phyloP scores from a whole-genome alignment of 2,329 filamentous ascomycete species.

The Neofusicoccum ribis region DNA sequence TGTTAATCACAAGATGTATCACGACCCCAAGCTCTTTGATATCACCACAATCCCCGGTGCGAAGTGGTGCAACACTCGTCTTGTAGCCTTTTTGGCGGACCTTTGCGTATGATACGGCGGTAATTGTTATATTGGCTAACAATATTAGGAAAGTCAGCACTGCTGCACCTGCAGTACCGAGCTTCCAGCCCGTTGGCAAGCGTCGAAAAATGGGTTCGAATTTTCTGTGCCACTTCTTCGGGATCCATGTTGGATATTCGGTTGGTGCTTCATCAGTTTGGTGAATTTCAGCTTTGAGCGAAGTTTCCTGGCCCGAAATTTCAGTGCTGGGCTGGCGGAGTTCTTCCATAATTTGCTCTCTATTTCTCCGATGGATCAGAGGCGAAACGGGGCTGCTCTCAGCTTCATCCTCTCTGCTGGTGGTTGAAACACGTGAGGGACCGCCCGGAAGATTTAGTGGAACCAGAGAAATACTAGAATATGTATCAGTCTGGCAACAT shows the following conservation, averaged over 20 bases:
- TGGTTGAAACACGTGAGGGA: too few relatives aligned
- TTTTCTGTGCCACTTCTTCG: neutral
- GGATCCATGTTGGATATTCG: neutral
- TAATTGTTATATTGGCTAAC: neutral
- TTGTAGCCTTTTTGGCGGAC: neutral
- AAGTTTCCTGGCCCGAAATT: too few relatives aligned
- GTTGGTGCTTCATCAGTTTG: too few relatives aligned
- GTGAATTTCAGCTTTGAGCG: too few relatives aligned
- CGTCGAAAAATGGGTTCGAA: neutral
- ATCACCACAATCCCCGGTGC: neutral
- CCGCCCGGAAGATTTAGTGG: too few relatives aligned
- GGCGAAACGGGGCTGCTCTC: too few relatives aligned
- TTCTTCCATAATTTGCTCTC: too few relatives aligned
- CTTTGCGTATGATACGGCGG: neutral
- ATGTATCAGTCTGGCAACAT: too few relatives aligned
- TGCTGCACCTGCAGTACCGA: neutral
- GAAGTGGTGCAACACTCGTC: neutral
- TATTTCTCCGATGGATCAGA: too few relatives aligned
- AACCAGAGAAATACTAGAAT: too few relatives aligned
- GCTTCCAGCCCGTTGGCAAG: neutral
- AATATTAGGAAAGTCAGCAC: neutral
- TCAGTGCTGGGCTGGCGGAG: too few relatives aligned
- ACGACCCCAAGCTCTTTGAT: neutral
- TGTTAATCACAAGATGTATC: conserved; percentile 43
- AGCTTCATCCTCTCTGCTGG: too few relatives aligned